A percentile compares a stretch with the other conserved stretches of the same genome.
These are phyloP conservation scores for Chlorella sp. DNA, from an alignment of 139 green algal species.

Conservation along the genomic window DNA sequence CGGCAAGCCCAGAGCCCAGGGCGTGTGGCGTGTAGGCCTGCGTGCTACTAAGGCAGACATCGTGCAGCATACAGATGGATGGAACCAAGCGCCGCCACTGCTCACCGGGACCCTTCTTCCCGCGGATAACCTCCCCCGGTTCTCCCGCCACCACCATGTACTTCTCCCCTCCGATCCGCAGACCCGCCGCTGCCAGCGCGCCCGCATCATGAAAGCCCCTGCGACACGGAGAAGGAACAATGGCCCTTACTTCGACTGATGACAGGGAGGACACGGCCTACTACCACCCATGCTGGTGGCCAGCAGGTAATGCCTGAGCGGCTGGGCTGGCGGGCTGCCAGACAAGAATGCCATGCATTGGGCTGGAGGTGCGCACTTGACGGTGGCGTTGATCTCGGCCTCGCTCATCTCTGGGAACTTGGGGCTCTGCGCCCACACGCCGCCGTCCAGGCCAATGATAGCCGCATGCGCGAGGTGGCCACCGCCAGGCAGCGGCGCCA, in stretches of 20 bases:
- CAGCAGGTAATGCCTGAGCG: not conserved
- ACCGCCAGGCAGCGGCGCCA: slow-evolving; percentile 62
- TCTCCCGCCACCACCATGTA: slow-evolving; percentile 67
- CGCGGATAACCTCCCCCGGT: slow-evolving; percentile 63
- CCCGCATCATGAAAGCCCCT: no score
- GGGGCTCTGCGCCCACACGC: slow-evolving; percentile 65
- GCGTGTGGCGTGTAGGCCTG: no score
- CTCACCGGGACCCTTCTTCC: slow-evolving; percentile 60
- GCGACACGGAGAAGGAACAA: not conserved
- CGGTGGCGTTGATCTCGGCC: slow-evolving; percentile 51
- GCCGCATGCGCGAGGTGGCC: slow-evolving; percentile 59
- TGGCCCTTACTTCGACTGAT: not conserved
- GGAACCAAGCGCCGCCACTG: no score
- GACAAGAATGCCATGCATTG: not conserved
- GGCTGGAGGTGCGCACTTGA: slow-evolving; percentile 7
- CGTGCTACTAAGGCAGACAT: no score
- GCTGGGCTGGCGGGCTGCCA: not conserved
- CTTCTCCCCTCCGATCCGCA: slow-evolving; percentile 63
- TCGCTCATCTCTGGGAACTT: slow-evolving; percentile 60
- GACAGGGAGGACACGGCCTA: not conserved
- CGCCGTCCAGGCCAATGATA: slow-evolving; percentile 76
- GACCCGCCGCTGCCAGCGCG: slow-evolving; percentile 48
- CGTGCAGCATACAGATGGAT: not conserved
- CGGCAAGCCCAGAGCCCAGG: no score
- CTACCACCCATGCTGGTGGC: not conserved